A percentile compares a stretch with the other conserved stretches of the same genome.
phyloP scores from a whole-genome alignment of 2,329 filamentous ascomycete genomes.

The Pseudopithomyces chartarum region DNA sequence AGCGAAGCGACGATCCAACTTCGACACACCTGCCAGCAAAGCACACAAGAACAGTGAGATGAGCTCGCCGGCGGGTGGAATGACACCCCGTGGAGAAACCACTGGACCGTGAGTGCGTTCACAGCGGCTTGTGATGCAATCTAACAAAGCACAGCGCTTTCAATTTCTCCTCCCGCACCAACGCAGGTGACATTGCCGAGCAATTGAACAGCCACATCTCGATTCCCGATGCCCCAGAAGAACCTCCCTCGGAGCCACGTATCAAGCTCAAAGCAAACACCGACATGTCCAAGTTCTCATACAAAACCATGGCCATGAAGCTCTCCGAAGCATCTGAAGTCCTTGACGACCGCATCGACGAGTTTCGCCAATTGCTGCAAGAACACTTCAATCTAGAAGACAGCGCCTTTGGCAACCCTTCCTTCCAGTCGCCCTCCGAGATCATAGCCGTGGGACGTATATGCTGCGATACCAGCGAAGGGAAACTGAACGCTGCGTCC shows the following conservation, averaged over 20 bases:
- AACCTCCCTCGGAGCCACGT: conserved; percentile 74
- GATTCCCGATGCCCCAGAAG: conserved; percentile 70
- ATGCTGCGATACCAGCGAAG: conserved; percentile 83
- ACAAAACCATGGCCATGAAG: conserved; percentile 95
- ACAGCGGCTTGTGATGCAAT: conserved; percentile 6
- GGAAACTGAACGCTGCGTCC: conserved; percentile 82
- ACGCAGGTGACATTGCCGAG: conserved; percentile 82
- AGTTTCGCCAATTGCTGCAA: conserved; percentile 76
- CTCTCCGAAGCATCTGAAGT: conserved; percentile 90
- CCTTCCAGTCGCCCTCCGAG: conserved; percentile 80
- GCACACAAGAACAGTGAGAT: conserved; percentile 47
- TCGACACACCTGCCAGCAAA: conserved; percentile 54
- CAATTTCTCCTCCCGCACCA: conserved; percentile 75
- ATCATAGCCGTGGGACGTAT: conserved; percentile 91
- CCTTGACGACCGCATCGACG: conserved; percentile 92
- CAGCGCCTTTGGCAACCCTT: conserved; percentile 83
- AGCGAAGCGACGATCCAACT: conserved; percentile 59
- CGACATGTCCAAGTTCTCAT: conserved; percentile 87
- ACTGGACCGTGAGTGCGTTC: conserved; percentile 46
- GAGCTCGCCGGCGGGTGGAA: conserved; percentile 55
- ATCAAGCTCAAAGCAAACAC: conserved; percentile 85
- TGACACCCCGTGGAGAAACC: conserved; percentile 40
- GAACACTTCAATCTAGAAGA: conserved; percentile 78
- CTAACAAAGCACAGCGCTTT: conserved; percentile 51
- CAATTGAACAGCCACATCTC: conserved; percentile 78